Percentiles rank a stretch among this genome's conserved stretches.
phyloP scores from a whole-genome alignment of 2,329 filamentous ascomycete genomes.

The Clarireedia hainanense region DNA sequence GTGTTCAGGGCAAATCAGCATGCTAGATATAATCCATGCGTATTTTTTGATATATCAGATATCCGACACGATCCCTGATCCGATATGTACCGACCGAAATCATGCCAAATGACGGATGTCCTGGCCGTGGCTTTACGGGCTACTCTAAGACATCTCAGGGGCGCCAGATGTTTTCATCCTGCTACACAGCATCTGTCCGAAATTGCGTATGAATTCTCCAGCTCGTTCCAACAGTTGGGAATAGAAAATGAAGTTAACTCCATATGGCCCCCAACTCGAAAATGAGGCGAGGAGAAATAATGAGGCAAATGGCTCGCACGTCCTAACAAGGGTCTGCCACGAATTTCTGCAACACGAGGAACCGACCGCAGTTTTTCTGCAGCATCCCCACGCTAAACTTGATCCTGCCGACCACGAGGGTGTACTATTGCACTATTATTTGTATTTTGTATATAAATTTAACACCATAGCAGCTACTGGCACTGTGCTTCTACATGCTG shows the following conservation, averaged over 20 bases:
- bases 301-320: background rate
- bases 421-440: no score
- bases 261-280: background rate
- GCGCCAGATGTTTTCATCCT: background rate
- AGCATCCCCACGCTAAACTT: no score
- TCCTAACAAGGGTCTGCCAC: background rate
- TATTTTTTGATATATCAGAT: background rate
- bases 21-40: background rate
- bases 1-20: background rate
- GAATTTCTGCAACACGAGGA: background rate
- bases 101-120: background rate
- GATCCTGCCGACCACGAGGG: no score
- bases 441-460: no score
- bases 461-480: no score
- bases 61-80: background rate
- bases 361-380: no score
- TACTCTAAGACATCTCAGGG: background rate
- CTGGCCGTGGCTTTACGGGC: background rate
- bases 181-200: constrained; percentile 2
- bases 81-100: background rate
- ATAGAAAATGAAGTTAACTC: no score
- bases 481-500: no score
- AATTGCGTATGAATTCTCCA: background rate
- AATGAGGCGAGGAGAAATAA: constrained; percentile 2
- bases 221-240: constrained; percentile 4